Evolutionary conservation across 2,329 filamentous ascomycete genomes (phyloP), one percentile per base, ranked within the genome.

Genomic region (Macrophomina phaseolina): DNA sequence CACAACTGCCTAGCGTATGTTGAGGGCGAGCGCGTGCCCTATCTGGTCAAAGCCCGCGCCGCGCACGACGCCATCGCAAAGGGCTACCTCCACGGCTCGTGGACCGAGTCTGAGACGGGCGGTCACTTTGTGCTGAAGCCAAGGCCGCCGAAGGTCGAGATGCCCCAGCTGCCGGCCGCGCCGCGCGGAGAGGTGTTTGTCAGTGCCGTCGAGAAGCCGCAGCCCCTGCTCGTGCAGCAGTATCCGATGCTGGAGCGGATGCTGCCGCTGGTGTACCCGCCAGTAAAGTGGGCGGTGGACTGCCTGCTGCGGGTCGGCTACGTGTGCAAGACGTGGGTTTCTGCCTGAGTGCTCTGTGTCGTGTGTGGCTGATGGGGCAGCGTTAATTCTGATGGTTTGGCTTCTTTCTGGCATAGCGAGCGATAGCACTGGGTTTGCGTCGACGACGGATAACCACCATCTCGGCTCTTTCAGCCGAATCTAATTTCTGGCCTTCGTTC

Each of bases 1-100:
- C 80, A 82, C 71, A 82, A 81, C 68, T 79, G 75, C 51, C 73
- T 80, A 36, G 76, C 79, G 8, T 65, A 65, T 34, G 71, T 76
- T 2, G 73, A 74, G 51, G 74, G 74, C 23, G 73, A 76, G 46
- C 71, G 74, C 5, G 67, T 71, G 16, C 45, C 75, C 51, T 76
- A 76, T 52, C 65, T 76, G 32, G 72, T 70, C 48, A 72, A 70
- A 23, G 71, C 74, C 8, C 69, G 72, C 42, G 70, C 75, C 9
- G 74, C 72, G 7, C 70, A 71, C 53, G 70, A 71, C 16, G 74
- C 73, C 1, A 64, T 76, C 9, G 64, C 69, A 14, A 70, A 69
- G 32, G 58, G 69, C 8, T 64, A 70, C 18, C 74, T 71, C 28
- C 68, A 71, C 42, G 74, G 74, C 4, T 68, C 70, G 1, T 76